Base-by-base conservation (phyloP, 2,329 filamentous ascomycete species). In the Polychaeton citri region DNA sequence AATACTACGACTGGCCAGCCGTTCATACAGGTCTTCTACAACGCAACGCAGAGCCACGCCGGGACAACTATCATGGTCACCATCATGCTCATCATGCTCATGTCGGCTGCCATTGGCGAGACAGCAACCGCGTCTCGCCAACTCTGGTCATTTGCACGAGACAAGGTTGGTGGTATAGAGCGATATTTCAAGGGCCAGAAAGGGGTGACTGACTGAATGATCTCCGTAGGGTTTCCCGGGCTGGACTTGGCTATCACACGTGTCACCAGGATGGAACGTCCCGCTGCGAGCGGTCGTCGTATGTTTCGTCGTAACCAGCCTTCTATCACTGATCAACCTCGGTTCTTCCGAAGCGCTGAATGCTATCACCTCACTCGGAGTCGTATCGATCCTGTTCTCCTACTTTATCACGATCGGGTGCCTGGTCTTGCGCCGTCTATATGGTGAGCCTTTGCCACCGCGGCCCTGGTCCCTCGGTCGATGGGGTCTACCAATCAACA, bases 271-370 rank as follows among this genome's bases (percentile, higher is more conserved):
- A 10, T 44, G 47, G 37, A 45, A 55, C 16, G 21, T 26, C 21
- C 21, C 21, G 8, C 13, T 26, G 8, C 8, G 13, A 8, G 21
- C 21, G 13, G 21, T 26, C 21, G 8, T 26, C 21, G 8, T 26
- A 8, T 8, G 8, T 13, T 8, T 13, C 8, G 13, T 26, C 21
- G 13, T 26, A 8, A 13, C 8, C 21, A 13, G 8, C 21, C 21
- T 26, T 13, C 8, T 26, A 8, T 47, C 50, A 6, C 43, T 59
- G 19, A 58, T 60, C 40, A 57, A 57, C 34, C 49, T 60, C 31
- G 57, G 55, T 24, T 52, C 51, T 19, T 61, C 58, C 15, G 56
- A 58, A n/a, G 61, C 58, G 6, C 57, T 67, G 38, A 55, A 59
- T 41, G 60, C 60, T 30, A 61, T 63, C 31, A 54, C 64, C 19